phyloP scores from a whole-genome alignment of 1,284 basidiomycete genomes.

The Marasmius oreades region DNA sequence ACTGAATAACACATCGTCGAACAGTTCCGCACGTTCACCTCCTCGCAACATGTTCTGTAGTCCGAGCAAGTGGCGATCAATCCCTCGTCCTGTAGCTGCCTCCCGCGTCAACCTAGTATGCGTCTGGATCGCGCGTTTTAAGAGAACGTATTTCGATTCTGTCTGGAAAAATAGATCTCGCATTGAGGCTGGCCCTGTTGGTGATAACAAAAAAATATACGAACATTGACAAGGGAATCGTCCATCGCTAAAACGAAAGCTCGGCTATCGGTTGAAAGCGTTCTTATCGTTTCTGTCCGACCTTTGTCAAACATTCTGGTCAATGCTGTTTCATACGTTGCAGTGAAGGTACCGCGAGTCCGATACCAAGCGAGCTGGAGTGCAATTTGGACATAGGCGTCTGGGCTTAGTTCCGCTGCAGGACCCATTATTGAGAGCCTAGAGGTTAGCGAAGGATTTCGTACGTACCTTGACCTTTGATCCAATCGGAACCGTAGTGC shows the following conservation, averaged over 20 bases:
- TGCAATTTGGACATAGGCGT: constrained; percentile 92
- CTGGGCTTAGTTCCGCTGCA: constrained; percentile 74
- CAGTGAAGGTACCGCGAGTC: constrained; percentile 75
- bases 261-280: constrained; percentile 74
- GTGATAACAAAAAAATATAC: constrained; percentile 17
- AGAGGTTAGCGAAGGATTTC: constrained; percentile 5
- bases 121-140: constrained; percentile 67
- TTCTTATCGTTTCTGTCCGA: constrained; percentile 90
- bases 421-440: not conserved
- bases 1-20: constrained; percentile 79
- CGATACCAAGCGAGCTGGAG: constrained; percentile 92
- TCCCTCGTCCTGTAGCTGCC: constrained; percentile 81
- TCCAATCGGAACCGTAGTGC: constrained; percentile 89
- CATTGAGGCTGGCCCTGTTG: not conserved
- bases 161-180: constrained; percentile 32
- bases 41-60: constrained; percentile 66
- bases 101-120: constrained; percentile 79
- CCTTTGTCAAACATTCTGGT: constrained; percentile 91
- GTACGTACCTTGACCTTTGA: constrained; percentile 70
- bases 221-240: constrained; percentile 48
- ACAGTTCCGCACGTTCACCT: constrained; percentile 43
- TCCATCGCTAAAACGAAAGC: constrained; percentile 79
- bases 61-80: constrained; percentile 91
- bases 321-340: constrained; percentile 94
- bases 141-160: constrained; percentile 45